phyloP scores from a whole-genome alignment of 2,329 filamentous ascomycete genomes.

The Ceratocystiopsis sp. region DNA sequence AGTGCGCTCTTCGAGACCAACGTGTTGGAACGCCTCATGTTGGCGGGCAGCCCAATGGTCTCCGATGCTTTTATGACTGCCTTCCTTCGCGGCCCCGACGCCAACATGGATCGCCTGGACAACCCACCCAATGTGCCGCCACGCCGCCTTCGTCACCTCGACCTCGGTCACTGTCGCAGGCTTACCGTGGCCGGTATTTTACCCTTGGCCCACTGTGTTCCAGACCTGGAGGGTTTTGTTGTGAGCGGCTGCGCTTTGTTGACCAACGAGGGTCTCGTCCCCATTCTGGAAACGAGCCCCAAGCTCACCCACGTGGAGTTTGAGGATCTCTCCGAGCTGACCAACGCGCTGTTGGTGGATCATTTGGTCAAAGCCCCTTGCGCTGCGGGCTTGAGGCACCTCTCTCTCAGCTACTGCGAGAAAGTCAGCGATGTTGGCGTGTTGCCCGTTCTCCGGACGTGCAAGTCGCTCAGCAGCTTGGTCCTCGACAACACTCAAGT shows the following conservation, averaged over 20 bases:
- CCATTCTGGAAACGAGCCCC: slow-evolving; percentile 58
- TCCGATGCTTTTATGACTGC: slow-evolving; percentile 56
- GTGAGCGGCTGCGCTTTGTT: slow-evolving; percentile 62
- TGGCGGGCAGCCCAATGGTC: slow-evolving; percentile 65
- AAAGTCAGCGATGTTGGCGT: slow-evolving; percentile 68
- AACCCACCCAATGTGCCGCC: slow-evolving; percentile 59
- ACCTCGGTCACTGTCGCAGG: slow-evolving; percentile 61
- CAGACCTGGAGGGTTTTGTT: slow-evolving; percentile 66
- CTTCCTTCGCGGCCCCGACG: slow-evolving; percentile 59
- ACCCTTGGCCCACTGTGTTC: slow-evolving; percentile 55
- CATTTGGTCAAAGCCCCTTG: slow-evolving; percentile 64
- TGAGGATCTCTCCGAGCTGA: slow-evolving; percentile 66
- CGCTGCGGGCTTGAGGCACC: slow-evolving; percentile 52
- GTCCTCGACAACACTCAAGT: slow-evolving; percentile 91
- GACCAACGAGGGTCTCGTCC: slow-evolving; percentile 54
- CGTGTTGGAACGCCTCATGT: slow-evolving; percentile 61
- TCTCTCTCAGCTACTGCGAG: slow-evolving; percentile 85
- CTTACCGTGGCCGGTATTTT: slow-evolving; percentile 60
- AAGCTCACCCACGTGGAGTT: slow-evolving; percentile 73
- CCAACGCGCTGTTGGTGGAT: slow-evolving; percentile 54
- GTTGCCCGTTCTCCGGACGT: slow-evolving; percentile 64
- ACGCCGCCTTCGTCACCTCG: slow-evolving; percentile 65
- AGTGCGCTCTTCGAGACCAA: slow-evolving; percentile 71
- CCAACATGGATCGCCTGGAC: slow-evolving; percentile 67
- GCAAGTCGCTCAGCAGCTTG: slow-evolving; percentile 49